Evolutionary conservation across 768 basidiomycete species (phyloP), one percentile per base, ranked within the genome.

Genomic region (Tulasnella calospora): DNA sequence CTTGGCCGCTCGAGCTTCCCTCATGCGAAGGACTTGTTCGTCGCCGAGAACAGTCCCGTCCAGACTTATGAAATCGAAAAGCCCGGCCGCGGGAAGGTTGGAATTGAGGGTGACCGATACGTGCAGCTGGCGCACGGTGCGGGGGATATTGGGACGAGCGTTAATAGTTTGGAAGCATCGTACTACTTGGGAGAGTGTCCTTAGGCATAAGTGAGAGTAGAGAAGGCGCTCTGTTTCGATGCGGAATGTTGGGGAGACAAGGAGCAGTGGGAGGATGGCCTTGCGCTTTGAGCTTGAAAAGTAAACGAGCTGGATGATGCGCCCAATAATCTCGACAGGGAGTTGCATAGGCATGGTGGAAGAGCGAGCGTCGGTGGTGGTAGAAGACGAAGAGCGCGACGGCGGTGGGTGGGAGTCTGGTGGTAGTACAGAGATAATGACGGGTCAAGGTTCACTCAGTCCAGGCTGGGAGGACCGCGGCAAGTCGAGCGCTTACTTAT

Each of bases 311-410:
- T 67, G 57, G 36, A 77, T 67, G n/a, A 77, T 77, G 35, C 76
- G 33, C 35, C 76, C 76, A 46, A 77, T 77, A 17, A 76, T 36
- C 46, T 76, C 75, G 67, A 76, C 61, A n/a, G 77, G 71, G 67
- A 78, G 70, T 10, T 71, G n/a, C 23, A 23, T 23, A 36, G 71
- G 71, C 71, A 71, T 71, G 30, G 71, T 36, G 21, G 71, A 2
- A 71, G 71, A 71, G 35, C 21, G 41, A 71, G 33, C 36, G 71
- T 5, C n/a, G 71, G 33, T 71, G 71, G 35, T 71, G n/a, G 71
- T 35, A 71, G 71, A 23, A 71, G 71, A 6, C 9, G 55, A 57
- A 30, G 55, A 15, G n/a, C 8, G n/a, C 4, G 55, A 57, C 3
- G 55, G 55, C 8, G 1, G 55, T n/a, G 27, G 27, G 55, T 57